These are phyloP conservation scores for Ceratobasidium sp. DNA, from an alignment of 1,284 basidiomycete species.

Conservation along the genomic window DNA sequence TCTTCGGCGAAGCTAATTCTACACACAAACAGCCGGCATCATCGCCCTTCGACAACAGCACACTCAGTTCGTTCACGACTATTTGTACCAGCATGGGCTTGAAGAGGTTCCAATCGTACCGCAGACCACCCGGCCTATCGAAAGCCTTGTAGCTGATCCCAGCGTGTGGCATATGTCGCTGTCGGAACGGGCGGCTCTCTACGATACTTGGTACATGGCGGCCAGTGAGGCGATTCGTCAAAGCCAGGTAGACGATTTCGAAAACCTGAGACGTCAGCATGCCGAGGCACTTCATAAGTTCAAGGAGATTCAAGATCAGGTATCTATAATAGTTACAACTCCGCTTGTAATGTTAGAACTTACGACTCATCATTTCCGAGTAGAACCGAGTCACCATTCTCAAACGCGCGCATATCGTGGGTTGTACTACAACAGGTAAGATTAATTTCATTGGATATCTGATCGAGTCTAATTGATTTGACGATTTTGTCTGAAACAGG, in stretches of 20 bases:
- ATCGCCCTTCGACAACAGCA: conserved; percentile 3
- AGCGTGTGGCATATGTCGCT: conserved; percentile 47
- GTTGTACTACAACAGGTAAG: conserved; percentile 53
- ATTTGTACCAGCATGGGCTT: conserved; percentile 15
- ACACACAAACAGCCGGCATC: not conserved
- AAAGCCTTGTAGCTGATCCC: conserved; percentile 2
- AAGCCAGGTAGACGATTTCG: conserved; percentile 60
- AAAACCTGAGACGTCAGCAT: conserved; percentile 58
- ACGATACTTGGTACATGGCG: conserved; percentile 42
- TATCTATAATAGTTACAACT: conserved; percentile 42
- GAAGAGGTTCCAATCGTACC: conserved; percentile 6
- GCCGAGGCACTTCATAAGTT: conserved; percentile 51
- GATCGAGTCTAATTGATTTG: not conserved
- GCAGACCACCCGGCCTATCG: conserved; percentile 27
- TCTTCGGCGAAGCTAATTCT: not conserved
- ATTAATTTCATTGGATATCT: not conserved
- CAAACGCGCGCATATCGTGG: conserved; percentile 49
- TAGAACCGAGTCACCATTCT: conserved; percentile 48
- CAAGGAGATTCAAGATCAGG: conserved; percentile 60
- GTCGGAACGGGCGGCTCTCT: conserved; percentile 34
- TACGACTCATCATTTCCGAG: not conserved
- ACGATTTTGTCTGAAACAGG: conserved; percentile 33
- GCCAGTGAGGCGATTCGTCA: conserved; percentile 53
- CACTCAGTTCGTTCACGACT: not conserved
- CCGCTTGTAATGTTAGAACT: not conserved